Percentiles rank a stretch among this genome's conserved stretches.
phyloP scores from a whole-genome alignment of 2,329 filamentous ascomycete species.

The Coleophoma cylindrospora region DNA sequence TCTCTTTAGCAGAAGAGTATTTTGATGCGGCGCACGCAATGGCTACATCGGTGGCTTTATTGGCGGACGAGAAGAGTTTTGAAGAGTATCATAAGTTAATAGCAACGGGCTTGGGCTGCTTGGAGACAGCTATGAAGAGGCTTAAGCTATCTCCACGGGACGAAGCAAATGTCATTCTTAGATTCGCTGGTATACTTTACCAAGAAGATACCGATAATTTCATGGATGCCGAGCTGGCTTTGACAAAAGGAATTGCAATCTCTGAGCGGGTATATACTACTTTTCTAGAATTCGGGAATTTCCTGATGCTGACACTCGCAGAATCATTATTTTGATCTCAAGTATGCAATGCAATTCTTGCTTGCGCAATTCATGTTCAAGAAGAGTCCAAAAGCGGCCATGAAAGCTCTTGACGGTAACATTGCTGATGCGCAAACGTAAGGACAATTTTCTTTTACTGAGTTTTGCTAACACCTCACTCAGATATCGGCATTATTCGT shows the following conservation, averaged over 20 bases:
- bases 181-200: constrained; percentile 66
- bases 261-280: constrained; percentile 53
- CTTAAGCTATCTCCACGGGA: constrained; percentile 55
- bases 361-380: constrained; percentile 66
- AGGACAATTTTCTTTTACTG: constrained; percentile 17
- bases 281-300: neutral
- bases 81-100: constrained; percentile 69
- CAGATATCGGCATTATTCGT: constrained; percentile 59
- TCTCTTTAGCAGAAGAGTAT: constrained; percentile 73
- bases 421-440: constrained; percentile 65
- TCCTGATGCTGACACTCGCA: constrained; percentile 19
- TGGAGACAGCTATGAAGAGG: constrained; percentile 64
- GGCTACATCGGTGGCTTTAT: constrained; percentile 41
- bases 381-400: constrained; percentile 64
- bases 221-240: constrained; percentile 65
- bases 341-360: constrained; percentile 73
- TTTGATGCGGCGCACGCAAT: constrained; percentile 59
- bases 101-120: constrained; percentile 66
- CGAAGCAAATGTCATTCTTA: constrained; percentile 64
- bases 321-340: constrained; percentile 59
- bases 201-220: constrained; percentile 70
- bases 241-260: constrained; percentile 66
- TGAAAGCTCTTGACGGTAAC: constrained; percentile 66
- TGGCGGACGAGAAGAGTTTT: constrained; percentile 43
- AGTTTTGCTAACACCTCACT: neutral